phyloP scores from a whole-genome alignment of 108 stramenopile species.

The Cyclotella distinguenda region DNA sequence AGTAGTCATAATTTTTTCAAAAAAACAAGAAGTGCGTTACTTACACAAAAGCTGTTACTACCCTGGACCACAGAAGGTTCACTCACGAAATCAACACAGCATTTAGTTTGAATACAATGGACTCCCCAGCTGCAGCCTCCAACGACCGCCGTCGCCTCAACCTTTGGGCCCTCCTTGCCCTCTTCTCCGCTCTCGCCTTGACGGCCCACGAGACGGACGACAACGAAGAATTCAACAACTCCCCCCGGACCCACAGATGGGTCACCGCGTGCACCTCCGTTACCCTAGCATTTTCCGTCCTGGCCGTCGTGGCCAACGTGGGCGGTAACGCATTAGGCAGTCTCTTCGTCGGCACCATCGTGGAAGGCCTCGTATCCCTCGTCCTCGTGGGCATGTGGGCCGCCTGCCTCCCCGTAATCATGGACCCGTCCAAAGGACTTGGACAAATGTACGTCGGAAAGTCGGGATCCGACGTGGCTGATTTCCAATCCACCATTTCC shows the following conservation, averaged over 20 bases:
- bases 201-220: constrained; percentile 48
- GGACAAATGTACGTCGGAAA: constrained; percentile 49
- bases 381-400: constrained; percentile 37
- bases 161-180: constrained; percentile 41
- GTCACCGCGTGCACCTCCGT: constrained; percentile 30
- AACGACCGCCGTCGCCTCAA: constrained; percentile 26
- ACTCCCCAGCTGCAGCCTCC: constrained; percentile 19
- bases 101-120: constrained; percentile 11
- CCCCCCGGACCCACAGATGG: neutral
- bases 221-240: constrained; percentile 1
- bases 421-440: constrained; percentile 42
- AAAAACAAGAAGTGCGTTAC: too few species aligned
- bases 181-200: constrained; percentile 34
- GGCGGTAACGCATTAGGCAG: constrained; percentile 11
- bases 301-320: constrained; percentile 21
- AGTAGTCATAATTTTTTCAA: too few species aligned
- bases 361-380: constrained; percentile 33
- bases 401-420: constrained; percentile 33
- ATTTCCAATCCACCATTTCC: constrained; percentile 43
- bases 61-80: neutral
- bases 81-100: neutral
- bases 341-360: constrained; percentile 39
- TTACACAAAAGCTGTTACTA: too few species aligned
- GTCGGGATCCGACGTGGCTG: constrained; percentile 7
- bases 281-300: constrained; percentile 12